A percentile compares a stretch with the other conserved stretches of the same genome.
phyloP scores from a whole-genome alignment of 495 filamentous ascomycete genomes.

The Physcia stellaris region DNA sequence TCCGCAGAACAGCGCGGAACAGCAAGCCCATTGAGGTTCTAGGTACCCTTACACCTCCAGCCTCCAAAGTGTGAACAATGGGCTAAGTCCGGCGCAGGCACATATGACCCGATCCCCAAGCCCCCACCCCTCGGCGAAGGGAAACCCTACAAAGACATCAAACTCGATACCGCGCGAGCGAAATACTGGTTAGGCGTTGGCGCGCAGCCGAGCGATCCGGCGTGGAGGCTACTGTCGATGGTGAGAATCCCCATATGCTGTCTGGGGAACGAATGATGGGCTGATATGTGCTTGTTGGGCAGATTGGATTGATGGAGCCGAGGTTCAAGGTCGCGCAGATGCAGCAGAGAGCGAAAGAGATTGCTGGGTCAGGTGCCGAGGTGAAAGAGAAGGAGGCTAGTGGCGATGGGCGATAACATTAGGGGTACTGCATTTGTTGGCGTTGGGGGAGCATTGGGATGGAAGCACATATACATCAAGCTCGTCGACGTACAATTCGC shows the following conservation, averaged over 20 bases:
- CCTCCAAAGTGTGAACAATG: not conserved
- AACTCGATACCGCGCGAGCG: constrained; percentile 65
- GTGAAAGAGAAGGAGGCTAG: not conserved
- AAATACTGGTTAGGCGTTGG: constrained; percentile 96
- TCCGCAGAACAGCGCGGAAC: constrained; percentile 57
- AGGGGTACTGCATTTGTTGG: too few species aligned
- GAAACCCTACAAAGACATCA: constrained; percentile 73
- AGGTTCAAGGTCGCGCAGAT: constrained; percentile 10
- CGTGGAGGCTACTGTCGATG: constrained; percentile 75
- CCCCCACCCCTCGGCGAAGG: constrained; percentile 49
- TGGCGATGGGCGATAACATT: too few species aligned
- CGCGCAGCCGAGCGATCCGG: constrained; percentile 80
- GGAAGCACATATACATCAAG: too few species aligned
- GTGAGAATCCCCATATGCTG: constrained; percentile 35
- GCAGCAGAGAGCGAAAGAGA: constrained; percentile 4
- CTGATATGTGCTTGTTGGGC: not conserved
- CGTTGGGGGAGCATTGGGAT: too few species aligned
- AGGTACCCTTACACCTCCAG: constrained; percentile 17
- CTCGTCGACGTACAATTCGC: too few species aligned
- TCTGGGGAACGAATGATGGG: constrained; percentile 9
- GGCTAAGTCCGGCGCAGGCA: constrained; percentile 35
- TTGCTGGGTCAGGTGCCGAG: not conserved
- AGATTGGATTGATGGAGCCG: constrained; percentile 17
- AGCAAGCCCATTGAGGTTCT: constrained; percentile 86
- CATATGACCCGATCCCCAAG: constrained; percentile 84